Evolutionary conservation across 202 grass and related monocot species (phyloP).

Genomic region (Dendrocalamus latiflorus): DNA sequence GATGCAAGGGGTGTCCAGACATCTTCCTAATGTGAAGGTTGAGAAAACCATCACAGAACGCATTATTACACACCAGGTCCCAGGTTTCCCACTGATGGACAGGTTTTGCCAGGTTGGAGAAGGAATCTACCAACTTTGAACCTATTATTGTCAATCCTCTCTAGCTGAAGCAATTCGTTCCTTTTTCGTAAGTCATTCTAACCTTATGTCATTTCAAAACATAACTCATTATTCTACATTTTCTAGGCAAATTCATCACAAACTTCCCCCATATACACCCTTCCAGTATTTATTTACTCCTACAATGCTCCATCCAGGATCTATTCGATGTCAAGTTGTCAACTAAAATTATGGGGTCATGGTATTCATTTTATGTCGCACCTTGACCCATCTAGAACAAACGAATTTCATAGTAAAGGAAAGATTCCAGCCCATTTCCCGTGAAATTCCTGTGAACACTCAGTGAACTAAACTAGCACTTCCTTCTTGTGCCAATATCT

Average conservation of each 20-base stretch:
- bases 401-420: not conserved
- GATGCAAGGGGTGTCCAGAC: not conserved
- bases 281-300: too few species aligned
- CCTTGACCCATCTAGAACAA: not conserved
- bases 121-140: not conserved
- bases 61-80: not conserved
- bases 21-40: not conserved
- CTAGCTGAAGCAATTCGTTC: slow-evolving; percentile 29
- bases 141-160: not conserved
- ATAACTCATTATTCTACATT: slow-evolving; percentile 66
- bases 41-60: not conserved
- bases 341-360: not conserved
- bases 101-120: not conserved
- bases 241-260: not conserved
- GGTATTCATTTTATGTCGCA: not conserved
- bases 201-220: not conserved
- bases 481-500: too few species aligned
- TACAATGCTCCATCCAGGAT: too few species aligned
- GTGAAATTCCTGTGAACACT: too few species aligned
- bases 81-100: not conserved
- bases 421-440: too few species aligned
- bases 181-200: slow-evolving; percentile 51
- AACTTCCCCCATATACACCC: too few species aligned
- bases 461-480: too few species aligned
- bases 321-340: not conserved